A percentile compares a stretch with the other conserved stretches of the same genome.
Evolutionary conservation across 495 filamentous ascomycete genomes (phyloP).

Genomic region (Oleoguttula mirabilis): DNA sequence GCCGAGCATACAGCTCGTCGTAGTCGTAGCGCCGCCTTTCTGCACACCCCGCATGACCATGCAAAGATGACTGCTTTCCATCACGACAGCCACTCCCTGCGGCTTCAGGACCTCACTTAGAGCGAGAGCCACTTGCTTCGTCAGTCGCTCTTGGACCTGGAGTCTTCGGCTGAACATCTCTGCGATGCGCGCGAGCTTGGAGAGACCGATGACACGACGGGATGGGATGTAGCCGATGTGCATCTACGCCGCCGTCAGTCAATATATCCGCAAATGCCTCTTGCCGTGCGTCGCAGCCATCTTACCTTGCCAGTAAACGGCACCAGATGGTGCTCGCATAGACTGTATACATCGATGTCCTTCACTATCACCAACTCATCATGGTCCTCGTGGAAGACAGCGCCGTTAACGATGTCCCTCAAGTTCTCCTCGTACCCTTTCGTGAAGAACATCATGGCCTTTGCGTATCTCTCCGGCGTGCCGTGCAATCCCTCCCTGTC

Average conservation of each 20-base stretch:
- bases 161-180: slow-evolving; percentile 92
- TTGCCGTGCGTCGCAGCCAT: too few relatives aligned
- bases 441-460: slow-evolving; percentile 97
- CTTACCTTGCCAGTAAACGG: slow-evolving; percentile 85
- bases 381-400: slow-evolving; percentile 93
- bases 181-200: slow-evolving; percentile 86
- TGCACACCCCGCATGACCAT: slow-evolving; percentile 96
- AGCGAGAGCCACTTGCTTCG: slow-evolving; percentile 90
- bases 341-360: slow-evolving; percentile 88
- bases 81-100: slow-evolving; percentile 90
- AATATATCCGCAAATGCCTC: too few relatives aligned
- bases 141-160: slow-evolving; percentile 90
- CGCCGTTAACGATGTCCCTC: slow-evolving; percentile 80
- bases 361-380: slow-evolving; percentile 96
- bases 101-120: slow-evolving; percentile 86
- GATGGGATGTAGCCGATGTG: slow-evolving; percentile 96
- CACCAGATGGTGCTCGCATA: slow-evolving; percentile 97
- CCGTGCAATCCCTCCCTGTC: slow-evolving; percentile 77
- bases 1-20: slow-evolving; percentile 91
- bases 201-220: slow-evolving; percentile 78
- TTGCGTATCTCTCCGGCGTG: slow-evolving; percentile 85
- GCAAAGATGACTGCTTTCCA: slow-evolving; percentile 96
- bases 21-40: slow-evolving; percentile 76
- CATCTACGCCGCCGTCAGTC: too few relatives aligned
- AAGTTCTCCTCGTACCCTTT: slow-evolving; percentile 97